Evolutionary conservation across 2,329 filamentous ascomycete species (phyloP), one percentile per base, ranked within the genome.

Genomic region (Exophiala bonariae): DNA sequence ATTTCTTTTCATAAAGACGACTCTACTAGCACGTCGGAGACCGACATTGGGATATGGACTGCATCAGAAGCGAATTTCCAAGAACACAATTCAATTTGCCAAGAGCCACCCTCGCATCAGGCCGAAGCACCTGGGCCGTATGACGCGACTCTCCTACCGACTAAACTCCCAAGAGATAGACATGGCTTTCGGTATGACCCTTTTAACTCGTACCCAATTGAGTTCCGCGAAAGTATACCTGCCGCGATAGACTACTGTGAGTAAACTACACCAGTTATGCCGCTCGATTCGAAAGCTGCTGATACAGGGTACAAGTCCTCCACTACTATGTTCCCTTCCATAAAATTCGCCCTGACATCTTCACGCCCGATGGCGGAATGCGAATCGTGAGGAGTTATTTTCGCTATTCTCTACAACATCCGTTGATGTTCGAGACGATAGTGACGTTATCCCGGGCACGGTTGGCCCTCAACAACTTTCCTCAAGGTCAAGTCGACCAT

Each of bases 211-310:
- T 39, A 22, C 13, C 36, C 36, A 17, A 39, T 39, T 7, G 14
- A 17, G 6, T n/a, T n/a, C 13, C 14, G 36, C 4, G 14, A n/a
- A 18, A 22, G 36, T n/a, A 22, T 39, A 22, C 14, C 14, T 18
- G 7, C 13, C 7, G 36, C 36, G 8, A 20, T 39, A n/a, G 36
- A 39, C 36, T 22, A 39, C 36, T 39, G 36, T 39, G 19, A 39
- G 36, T 39, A 8, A 11, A 26, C 23, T 4, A 8, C 20, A n/a
- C 19, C 33, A 10, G 18, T 10, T 36, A 8, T 36, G 9, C 8
- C 18, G 13, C 23, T 26, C 23, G 11, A 6, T 26, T 26, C 23
- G 11, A 11, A 11, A 6, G 6, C 6, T 26, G 23, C 23, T 26
- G 23, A 26, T 11, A 6, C 23, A 26, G 6, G 6, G 6, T 11